Percentiles rank a stretch among this genome's conserved stretches.
Conservation (phyloP, 2,329 filamentous ascomycete genomes). For the Cercospora sojina region DNA sequence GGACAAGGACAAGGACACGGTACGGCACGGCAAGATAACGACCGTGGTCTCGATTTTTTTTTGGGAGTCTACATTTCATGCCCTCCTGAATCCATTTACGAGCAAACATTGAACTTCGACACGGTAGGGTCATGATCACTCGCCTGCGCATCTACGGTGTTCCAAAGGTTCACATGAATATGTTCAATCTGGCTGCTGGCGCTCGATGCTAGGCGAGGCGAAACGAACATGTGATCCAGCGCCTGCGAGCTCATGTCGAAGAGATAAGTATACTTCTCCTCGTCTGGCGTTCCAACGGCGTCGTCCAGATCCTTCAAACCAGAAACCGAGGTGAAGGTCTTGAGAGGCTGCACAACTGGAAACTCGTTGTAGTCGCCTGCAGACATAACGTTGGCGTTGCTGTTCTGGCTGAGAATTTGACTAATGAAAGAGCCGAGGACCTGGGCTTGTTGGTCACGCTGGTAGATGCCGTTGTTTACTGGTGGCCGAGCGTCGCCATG, state of each 20-base stretch:
- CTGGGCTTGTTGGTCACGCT: slow-evolving; percentile 57
- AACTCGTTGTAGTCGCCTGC: slow-evolving; percentile 75
- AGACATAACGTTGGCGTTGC: slow-evolving; percentile 57
- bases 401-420: slow-evolving; percentile 57
- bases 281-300: slow-evolving; percentile 51
- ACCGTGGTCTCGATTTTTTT: too few relatives aligned
- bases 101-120: slow-evolving; percentile 61
- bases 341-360: slow-evolving; percentile 59
- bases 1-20: too few relatives aligned
- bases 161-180: slow-evolving; percentile 71
- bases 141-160: slow-evolving; percentile 54
- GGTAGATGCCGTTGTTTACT: slow-evolving; percentile 62
- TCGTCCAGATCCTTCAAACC: slow-evolving; percentile 63
- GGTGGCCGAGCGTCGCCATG: slow-evolving; percentile 67
- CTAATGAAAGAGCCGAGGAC: slow-evolving; percentile 60
- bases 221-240: slow-evolving; percentile 69
- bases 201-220: slow-evolving; percentile 49
- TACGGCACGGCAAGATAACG: too few relatives aligned
- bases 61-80: too few relatives aligned
- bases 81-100: too few relatives aligned
- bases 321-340: slow-evolving; percentile 54
- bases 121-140: slow-evolving; percentile 71
- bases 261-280: slow-evolving; percentile 69
- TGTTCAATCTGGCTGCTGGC: slow-evolving; percentile 57
- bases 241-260: slow-evolving; percentile 69